A percentile compares a stretch with the other conserved stretches of the same genome.
phyloP scores from a whole-genome alignment of 192 early-diverging fungal species.

The Podila clonocystis region DNA sequence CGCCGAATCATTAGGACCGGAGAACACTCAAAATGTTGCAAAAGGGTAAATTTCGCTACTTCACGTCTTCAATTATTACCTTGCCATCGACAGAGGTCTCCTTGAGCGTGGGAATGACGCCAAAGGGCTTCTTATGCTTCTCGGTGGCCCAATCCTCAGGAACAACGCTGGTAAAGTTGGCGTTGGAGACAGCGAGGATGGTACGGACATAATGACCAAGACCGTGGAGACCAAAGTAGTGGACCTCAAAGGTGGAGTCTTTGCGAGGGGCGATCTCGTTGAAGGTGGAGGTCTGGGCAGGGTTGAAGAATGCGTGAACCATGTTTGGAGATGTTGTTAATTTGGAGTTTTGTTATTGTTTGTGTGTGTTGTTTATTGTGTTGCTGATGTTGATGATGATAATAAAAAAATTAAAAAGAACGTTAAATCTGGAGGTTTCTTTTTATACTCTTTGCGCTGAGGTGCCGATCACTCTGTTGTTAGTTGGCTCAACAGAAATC shows the following conservation, averaged over 20 bases:
- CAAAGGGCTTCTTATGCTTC: constrained; percentile 2
- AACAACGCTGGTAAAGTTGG: neutral
- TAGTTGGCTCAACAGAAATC: no score
- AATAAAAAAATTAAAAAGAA: no score
- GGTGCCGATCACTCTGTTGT: no score
- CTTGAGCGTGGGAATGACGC: neutral
- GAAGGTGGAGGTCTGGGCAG: constrained; percentile 28
- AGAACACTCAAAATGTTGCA: no score
- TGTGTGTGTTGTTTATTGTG: no score
- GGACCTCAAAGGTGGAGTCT: constrained; percentile 24
- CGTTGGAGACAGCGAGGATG: neutral
- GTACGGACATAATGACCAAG: neutral
- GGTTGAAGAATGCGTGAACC: constrained; percentile 29
- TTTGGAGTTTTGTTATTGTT: no score
- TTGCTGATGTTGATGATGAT: no score
- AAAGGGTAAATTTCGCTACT: no score
- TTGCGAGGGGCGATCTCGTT: constrained; percentile 1
- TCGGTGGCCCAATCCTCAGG: neutral
- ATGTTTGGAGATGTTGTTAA: neutral
- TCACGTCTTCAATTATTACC: no score
- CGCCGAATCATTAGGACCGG: no score
- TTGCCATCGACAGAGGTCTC: neutral
- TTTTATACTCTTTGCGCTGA: no score
- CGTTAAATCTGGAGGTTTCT: no score
- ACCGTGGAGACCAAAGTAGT: constrained; percentile 25